phyloP scores from a whole-genome alignment of 495 filamentous ascomycete species.

The Neurospora hispaniola region DNA sequence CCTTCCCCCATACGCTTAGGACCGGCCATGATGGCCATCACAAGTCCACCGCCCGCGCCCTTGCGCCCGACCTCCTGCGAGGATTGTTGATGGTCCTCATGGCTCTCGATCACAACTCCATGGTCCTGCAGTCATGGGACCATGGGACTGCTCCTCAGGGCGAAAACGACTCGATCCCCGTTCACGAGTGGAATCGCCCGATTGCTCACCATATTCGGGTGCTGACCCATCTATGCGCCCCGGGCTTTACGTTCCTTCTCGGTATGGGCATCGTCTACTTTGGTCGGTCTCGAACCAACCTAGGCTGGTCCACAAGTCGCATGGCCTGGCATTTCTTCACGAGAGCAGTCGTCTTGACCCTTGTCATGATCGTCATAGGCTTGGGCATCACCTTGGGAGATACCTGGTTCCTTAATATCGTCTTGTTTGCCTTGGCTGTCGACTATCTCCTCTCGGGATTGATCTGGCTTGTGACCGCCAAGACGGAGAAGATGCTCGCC shows the following conservation, averaged over 20 bases:
- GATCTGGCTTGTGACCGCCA: constrained; percentile 16
- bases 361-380: constrained; percentile 8
- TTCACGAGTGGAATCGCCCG: constrained; percentile 20
- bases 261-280: constrained; percentile 30
- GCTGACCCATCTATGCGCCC: constrained; percentile 25
- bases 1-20: neutral
- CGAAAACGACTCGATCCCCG: constrained; percentile 16
- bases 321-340: constrained; percentile 21
- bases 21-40: neutral
- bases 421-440: constrained; percentile 23
- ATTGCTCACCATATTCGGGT: constrained; percentile 17
- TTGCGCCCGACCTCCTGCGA: constrained; percentile 25
- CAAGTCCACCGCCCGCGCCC: constrained; percentile 13
- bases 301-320: constrained; percentile 15
- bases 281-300: constrained; percentile 17
- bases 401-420: constrained; percentile 24
- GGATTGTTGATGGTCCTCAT: constrained; percentile 24
- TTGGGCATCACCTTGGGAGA: constrained; percentile 10
- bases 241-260: constrained; percentile 27
- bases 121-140: constrained; percentile 19
- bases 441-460: constrained; percentile 24
- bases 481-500: constrained; percentile 15
- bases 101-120: constrained; percentile 23
- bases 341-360: constrained; percentile 18
- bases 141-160: constrained; percentile 19